These are phyloP conservation scores for Naganishia vaughanmartiniae DNA, from an alignment of 768 basidiomycete species.

Conservation along the genomic window DNA sequence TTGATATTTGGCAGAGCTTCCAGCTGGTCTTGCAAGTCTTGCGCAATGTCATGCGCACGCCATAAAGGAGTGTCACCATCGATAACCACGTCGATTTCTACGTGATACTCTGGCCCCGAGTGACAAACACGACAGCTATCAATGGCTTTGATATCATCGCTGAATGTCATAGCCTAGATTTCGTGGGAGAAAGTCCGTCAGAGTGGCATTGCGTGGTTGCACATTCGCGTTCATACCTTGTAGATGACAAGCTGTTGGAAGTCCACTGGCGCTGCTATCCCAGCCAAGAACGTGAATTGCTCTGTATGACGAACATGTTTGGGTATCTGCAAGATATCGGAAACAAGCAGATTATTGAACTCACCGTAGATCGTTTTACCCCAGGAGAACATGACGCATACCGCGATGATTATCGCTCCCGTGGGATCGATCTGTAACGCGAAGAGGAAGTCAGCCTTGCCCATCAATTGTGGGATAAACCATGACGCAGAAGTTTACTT, in stretches of 20 bases:
- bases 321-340: not conserved
- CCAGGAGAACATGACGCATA: constrained; percentile 71
- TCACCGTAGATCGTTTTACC: constrained; percentile 64
- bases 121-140: constrained; percentile 94
- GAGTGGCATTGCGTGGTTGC: not conserved
- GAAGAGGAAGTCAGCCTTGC: not conserved
- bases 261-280: constrained; percentile 85
- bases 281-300: constrained; percentile 83
- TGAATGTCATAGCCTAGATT: constrained; percentile 71
- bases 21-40: constrained; percentile 54
- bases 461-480: too few relatives aligned
- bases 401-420: constrained; percentile 51
- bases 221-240: constrained; percentile 56
- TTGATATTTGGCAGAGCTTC: constrained; percentile 86
- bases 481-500: not conserved
- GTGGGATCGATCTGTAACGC: constrained; percentile 42
- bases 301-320: constrained; percentile 33
- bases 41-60: constrained; percentile 56
- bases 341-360: constrained; percentile 5
- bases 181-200: not conserved
- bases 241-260: constrained; percentile 85
- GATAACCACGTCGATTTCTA: constrained; percentile 95
- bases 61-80: constrained; percentile 79
- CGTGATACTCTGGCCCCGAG: constrained; percentile 66
- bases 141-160: constrained; percentile 75